Evolutionary conservation across 2,329 filamentous ascomycete genomes (phyloP).

Genomic region (Diaporthe australafricana): DNA sequence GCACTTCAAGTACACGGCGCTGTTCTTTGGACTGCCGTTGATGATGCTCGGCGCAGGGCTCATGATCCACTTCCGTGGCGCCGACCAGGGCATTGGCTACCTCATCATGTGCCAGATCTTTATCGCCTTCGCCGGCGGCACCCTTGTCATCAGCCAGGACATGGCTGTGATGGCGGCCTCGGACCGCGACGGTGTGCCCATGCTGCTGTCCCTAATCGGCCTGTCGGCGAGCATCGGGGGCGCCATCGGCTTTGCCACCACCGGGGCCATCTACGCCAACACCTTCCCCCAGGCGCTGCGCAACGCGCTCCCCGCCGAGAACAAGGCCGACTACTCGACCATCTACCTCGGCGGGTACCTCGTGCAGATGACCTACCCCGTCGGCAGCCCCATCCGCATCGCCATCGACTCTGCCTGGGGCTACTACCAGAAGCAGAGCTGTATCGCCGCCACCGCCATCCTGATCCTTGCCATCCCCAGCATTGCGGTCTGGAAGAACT

Average conservation of each 20-base stretch:
- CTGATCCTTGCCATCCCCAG: constrained; percentile 48
- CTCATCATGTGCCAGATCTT: constrained; percentile 71
- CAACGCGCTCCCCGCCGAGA: constrained; percentile 37
- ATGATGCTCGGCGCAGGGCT: constrained; percentile 65
- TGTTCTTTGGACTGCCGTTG: constrained; percentile 65
- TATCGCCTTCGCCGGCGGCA: constrained; percentile 68
- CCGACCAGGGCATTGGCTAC: constrained; percentile 61
- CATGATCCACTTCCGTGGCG: constrained; percentile 69
- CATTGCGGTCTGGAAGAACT: constrained; percentile 52
- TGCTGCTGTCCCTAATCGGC: constrained; percentile 51
- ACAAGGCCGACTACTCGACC: constrained; percentile 39
- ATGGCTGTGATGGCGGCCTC: constrained; percentile 68
- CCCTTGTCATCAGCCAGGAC: constrained; percentile 68
- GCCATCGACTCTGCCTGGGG: constrained; percentile 53
- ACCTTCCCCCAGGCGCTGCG: constrained; percentile 34
- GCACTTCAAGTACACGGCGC: constrained; percentile 63
- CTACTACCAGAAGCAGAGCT: constrained; percentile 49
- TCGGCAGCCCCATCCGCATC: constrained; percentile 45
- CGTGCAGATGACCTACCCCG: constrained; percentile 45
- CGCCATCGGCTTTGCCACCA: constrained; percentile 45
- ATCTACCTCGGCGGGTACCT: constrained; percentile 46
- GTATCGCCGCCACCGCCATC: constrained; percentile 49
- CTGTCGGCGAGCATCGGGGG: constrained; percentile 50
- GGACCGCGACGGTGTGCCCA: constrained; percentile 39
- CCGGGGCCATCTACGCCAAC: constrained; percentile 34